Evolutionary conservation across 805 yeast species (phyloP).

Genomic region (Candida cerambycidarum): DNA sequence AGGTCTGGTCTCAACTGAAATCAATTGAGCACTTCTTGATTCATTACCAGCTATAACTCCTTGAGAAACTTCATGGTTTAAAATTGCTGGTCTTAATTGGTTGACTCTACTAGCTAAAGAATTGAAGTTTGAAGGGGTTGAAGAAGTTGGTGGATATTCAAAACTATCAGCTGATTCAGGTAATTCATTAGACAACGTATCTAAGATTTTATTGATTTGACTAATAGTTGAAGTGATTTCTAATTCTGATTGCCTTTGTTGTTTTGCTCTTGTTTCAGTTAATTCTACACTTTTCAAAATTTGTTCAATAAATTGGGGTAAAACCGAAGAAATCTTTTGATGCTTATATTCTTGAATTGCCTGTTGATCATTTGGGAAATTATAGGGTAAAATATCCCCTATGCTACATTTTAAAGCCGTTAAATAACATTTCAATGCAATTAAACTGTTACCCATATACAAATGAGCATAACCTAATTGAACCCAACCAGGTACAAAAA

Average conservation of each 20-base stretch:
- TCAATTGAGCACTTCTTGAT: conserved; percentile 6
- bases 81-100: conserved; percentile 32
- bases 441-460: conserved; percentile 37
- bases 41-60: conserved; percentile 27
- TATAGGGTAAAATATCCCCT: conserved; percentile 32
- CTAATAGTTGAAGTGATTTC: conserved; percentile 18
- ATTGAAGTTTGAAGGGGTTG: conserved; percentile 22
- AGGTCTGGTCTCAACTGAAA: conserved; percentile 11
- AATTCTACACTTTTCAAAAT: conserved; percentile 32
- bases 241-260: conserved; percentile 26
- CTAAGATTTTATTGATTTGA: conserved; percentile 3
- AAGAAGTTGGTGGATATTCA: conserved; percentile 25
- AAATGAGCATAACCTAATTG: conserved; percentile 45
- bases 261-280: conserved; percentile 38
- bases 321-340: conserved; percentile 22
- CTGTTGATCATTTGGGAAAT: conserved; percentile 13
- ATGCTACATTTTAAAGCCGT: conserved; percentile 28
- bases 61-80: conserved; percentile 39
- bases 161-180: conserved; percentile 22
- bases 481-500: conserved; percentile 43
- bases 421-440: conserved; percentile 34
- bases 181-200: conserved; percentile 11
- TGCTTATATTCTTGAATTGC: conserved; percentile 20
- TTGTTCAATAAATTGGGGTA: conserved; percentile 41
- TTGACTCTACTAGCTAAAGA: conserved; percentile 31